Evolutionary conservation across 1,284 basidiomycete genomes (phyloP), one percentile per base, ranked within the genome.

Genomic region (Malassezia psittaci): DNA sequence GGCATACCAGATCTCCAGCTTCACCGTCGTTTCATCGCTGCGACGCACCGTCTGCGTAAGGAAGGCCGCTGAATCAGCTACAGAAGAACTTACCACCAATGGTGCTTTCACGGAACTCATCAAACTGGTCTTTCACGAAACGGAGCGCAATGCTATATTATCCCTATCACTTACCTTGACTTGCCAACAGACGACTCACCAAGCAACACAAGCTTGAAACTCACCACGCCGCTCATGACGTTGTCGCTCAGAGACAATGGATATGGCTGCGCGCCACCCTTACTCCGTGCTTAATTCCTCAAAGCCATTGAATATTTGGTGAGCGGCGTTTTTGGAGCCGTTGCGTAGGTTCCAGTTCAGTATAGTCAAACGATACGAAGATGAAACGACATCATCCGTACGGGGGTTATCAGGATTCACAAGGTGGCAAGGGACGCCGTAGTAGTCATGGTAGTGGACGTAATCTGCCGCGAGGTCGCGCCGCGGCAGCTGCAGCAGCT

Each of bases 121-220:
- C 90, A 68, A 96, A 96, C 76, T 96, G 90, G 76, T 94, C 87
- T 77, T 93, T 88, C 65, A 96, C 91, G 71, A 96, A 96, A 57
- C 90, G 82, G 63, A 96, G 79, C 52, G 96, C 93, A 57, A 96
- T 78, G 78, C 88, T 62, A 52, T 9, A 38, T n/a, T 5, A 35
- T 16, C 16, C 5, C 15, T 9, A 12, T 15, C 19, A 34, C 60
- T 51, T 50, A 65, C 63, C 62, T 91, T 60, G 90, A 94, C 81
- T 96, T 96, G 56, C 91, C 91, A 42, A 96, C 91, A 43, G 93
- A 90, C 43, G 89, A 93, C 79, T 96, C 91, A 90, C 89, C 89
- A 59, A 93, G 82, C 38, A 93, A 82, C 55, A 93, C 89, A 64
- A 93, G 85, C 77, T 93, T 93, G 74, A 77, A 11, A 75, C 73